phyloP scores from a whole-genome alignment of 345 rosid genomes.

The Populus pruinosa region DNA sequence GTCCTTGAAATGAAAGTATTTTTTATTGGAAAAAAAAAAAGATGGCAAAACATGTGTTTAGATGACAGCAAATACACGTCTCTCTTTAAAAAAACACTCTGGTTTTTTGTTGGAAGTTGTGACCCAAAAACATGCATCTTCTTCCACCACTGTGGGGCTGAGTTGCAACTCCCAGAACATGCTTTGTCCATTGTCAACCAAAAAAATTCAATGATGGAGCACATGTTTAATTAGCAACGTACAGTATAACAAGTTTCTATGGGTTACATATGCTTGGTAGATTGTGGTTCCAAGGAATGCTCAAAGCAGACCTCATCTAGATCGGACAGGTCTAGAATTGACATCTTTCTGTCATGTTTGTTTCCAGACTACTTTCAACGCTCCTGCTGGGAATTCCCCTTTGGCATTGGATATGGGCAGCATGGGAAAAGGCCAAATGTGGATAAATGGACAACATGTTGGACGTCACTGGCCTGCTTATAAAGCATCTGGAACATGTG shows the following conservation, averaged over 20 bases:
- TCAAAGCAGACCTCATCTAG: not conserved
- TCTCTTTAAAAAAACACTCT: not conserved
- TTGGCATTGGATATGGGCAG: constrained; percentile 87
- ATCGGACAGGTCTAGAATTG: not conserved
- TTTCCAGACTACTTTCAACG: constrained; percentile 74
- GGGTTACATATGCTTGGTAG: not conserved
- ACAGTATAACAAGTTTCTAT: not conserved
- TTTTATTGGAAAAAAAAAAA: too few relatives aligned
- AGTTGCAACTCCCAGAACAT: not conserved
- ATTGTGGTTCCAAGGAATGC: not conserved
- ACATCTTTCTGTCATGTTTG: constrained; percentile 11
- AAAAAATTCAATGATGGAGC: not conserved
- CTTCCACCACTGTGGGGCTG: not conserved
- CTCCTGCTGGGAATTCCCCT: constrained; percentile 80
- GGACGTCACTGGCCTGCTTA: constrained; percentile 98
- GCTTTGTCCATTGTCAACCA: not conserved
- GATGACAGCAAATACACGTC: not conserved
- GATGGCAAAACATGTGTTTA: too few relatives aligned
- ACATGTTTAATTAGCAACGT: not conserved
- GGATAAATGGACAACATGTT: constrained; percentile 87
- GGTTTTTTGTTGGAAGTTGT: not conserved
- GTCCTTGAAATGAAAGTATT: not conserved
- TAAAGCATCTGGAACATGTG: constrained; percentile 73
- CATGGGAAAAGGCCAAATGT: constrained; percentile 97
- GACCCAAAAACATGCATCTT: not conserved